Evolutionary conservation across 179 eudicot species (phyloP).

Genomic region (Corrigiola litoralis): DNA sequence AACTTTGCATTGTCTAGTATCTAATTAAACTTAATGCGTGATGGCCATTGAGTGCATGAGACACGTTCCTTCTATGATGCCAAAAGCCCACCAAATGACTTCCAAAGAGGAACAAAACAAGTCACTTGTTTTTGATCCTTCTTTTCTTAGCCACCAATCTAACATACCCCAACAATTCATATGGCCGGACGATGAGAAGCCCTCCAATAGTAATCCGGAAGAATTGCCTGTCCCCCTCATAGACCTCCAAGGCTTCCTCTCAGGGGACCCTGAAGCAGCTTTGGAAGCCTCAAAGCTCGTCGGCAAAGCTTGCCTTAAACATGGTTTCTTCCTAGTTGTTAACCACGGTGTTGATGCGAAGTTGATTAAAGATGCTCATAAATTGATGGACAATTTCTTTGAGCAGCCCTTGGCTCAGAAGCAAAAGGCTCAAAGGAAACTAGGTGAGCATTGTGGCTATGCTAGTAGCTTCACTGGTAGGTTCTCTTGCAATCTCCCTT

Average conservation of each 20-base stretch:
- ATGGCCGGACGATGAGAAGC: conserved; percentile 76
- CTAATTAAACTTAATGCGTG: conserved; percentile 7
- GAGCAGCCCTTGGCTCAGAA: conserved; percentile 41
- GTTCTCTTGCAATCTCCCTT: conserved; percentile 61
- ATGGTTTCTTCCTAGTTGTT: conserved; percentile 59
- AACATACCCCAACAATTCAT: conserved; percentile 52
- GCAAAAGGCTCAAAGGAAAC: conserved; percentile 49
- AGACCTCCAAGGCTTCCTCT: conserved; percentile 57
- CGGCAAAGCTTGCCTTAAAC: conserved; percentile 43
- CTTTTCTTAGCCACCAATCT: conserved; percentile 30
- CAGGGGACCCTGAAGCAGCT: conserved; percentile 35
- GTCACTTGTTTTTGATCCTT: conserved; percentile 45
- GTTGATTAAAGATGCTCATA: conserved; percentile 44
- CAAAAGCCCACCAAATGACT: conserved; percentile 2
- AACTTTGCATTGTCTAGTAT: neutral
- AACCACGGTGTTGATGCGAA: conserved; percentile 50
- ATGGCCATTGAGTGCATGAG: conserved; percentile 41
- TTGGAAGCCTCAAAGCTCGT: conserved; percentile 21
- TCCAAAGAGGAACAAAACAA: conserved; percentile 4
- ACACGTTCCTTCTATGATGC: conserved; percentile 9
- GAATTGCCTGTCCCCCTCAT: conserved; percentile 63
- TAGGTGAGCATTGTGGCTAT: conserved; percentile 70
- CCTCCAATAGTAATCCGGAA: conserved; percentile 27
- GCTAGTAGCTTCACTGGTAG: conserved; percentile 73
- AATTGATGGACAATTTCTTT: conserved; percentile 43